Conservation (phyloP, 2,329 filamentous ascomycete species). For the Fusarium pininemorale region DNA sequence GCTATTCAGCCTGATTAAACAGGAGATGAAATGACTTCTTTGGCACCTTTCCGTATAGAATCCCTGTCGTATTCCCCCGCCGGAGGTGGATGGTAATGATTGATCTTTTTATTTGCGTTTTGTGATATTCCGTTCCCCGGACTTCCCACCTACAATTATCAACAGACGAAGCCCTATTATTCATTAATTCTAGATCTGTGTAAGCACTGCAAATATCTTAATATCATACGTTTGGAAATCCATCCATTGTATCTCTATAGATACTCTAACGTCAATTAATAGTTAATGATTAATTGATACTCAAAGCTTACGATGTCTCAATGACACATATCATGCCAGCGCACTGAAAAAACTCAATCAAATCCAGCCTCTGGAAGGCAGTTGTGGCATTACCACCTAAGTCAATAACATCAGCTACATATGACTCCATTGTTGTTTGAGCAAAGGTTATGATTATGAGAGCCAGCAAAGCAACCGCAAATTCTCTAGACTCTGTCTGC, state of each 20-base stretch:
- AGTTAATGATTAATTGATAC: no score
- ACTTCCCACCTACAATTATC: neutral
- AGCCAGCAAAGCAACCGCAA: neutral
- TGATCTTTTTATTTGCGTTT: neutral
- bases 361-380: no score
- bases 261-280: fast-evolving
- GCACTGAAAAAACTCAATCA: fast-evolving
- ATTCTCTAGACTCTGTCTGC: no score
- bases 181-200: neutral
- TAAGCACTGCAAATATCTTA: fast-evolving
- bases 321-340: no score
- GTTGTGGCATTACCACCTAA: neutral
- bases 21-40: neutral
- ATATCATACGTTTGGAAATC: fast-evolving
- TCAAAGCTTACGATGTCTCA: no score
- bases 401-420: neutral
- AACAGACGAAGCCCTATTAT: fast-evolving
- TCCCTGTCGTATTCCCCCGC: neutral
- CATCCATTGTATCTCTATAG: neutral
- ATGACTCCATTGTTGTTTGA: fast-evolving
- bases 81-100: neutral
- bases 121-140: neutral
- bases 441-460: fast-evolving
- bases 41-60: fast-evolving
- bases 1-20: neutral